phyloP scores from a whole-genome alignment of 2,329 filamentous ascomycete species.

The Curvularia lunata region DNA sequence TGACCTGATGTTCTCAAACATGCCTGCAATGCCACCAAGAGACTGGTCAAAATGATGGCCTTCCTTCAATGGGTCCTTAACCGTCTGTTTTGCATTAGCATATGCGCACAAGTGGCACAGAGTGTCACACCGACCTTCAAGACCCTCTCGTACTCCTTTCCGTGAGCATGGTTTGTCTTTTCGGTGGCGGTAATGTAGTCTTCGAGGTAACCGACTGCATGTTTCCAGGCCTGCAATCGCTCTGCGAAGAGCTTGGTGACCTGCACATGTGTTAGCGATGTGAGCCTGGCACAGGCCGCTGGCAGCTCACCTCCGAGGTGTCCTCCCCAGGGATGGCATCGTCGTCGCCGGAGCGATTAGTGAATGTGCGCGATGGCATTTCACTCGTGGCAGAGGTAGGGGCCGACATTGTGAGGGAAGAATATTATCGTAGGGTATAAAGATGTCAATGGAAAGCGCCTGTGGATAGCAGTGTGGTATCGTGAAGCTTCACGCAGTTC shows the following conservation, averaged over 20 bases:
- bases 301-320: constrained; percentile 49
- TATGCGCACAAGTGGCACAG: background rate
- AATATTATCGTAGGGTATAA: background rate
- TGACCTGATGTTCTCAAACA: constrained; percentile 92
- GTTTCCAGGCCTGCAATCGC: constrained; percentile 93
- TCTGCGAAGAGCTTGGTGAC: constrained; percentile 74
- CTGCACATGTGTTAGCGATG: constrained; percentile 5
- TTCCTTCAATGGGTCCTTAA: constrained; percentile 84
- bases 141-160: constrained; percentile 94
- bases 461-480: background rate
- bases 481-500: constrained; percentile 9
- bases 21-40: constrained; percentile 82
- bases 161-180: constrained; percentile 81
- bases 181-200: constrained; percentile 86
- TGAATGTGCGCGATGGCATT: constrained; percentile 40
- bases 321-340: constrained; percentile 58
- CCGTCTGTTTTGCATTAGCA: constrained; percentile 64
- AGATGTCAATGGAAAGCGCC: background rate
- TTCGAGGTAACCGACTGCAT: constrained; percentile 88
- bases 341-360: constrained; percentile 47
- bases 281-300: rapidly evolving
- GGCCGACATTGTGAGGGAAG: constrained; percentile 35
- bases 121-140: constrained; percentile 68
- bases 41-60: constrained; percentile 92
- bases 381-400: constrained; percentile 42